phyloP scores from a whole-genome alignment of 192 early-diverging fungal species.

The Rhizophagus prolifer region DNA sequence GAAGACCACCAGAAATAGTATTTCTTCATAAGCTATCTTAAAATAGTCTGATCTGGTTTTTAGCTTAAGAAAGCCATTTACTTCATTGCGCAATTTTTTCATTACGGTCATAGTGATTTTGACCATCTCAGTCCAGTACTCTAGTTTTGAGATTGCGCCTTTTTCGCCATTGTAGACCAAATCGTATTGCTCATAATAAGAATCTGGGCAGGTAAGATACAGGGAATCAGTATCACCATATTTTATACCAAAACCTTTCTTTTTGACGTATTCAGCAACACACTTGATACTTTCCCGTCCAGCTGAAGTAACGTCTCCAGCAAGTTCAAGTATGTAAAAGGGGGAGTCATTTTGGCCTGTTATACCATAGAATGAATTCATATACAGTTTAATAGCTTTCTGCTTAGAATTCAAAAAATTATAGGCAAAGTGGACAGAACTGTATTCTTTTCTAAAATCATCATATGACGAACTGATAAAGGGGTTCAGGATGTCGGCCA shows the following conservation, averaged over 20 bases:
- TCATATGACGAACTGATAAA: neutral
- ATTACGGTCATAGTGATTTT: constrained; percentile 7
- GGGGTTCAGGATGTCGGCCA: neutral
- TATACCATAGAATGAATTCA: constrained; percentile 9
- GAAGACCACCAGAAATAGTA: constrained; percentile 10
- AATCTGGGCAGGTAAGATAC: constrained; percentile 8
- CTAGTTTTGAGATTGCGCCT: neutral
- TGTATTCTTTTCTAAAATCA: neutral
- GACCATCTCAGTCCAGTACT: neutral
- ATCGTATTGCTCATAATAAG: too few relatives aligned
- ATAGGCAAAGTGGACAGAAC: neutral
- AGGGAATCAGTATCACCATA: constrained; percentile 6
- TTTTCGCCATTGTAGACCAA: too few relatives aligned
- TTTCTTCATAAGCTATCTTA: too few relatives aligned
- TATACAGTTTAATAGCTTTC: constrained; percentile 10
- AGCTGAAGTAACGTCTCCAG: neutral
- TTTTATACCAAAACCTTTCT: constrained; percentile 4
- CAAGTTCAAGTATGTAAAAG: neutral
- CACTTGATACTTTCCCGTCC: constrained; percentile 4
- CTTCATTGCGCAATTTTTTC: constrained; percentile 6
- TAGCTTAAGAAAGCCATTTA: neutral
- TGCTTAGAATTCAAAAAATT: constrained; percentile 4
- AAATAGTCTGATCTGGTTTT: constrained; percentile 2
- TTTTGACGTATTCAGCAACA: neutral
- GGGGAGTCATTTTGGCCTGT: neutral